Evolutionary conservation across 306 rosid genomes (phyloP).

Genomic region (Gynostemma pentaphyllum): DNA sequence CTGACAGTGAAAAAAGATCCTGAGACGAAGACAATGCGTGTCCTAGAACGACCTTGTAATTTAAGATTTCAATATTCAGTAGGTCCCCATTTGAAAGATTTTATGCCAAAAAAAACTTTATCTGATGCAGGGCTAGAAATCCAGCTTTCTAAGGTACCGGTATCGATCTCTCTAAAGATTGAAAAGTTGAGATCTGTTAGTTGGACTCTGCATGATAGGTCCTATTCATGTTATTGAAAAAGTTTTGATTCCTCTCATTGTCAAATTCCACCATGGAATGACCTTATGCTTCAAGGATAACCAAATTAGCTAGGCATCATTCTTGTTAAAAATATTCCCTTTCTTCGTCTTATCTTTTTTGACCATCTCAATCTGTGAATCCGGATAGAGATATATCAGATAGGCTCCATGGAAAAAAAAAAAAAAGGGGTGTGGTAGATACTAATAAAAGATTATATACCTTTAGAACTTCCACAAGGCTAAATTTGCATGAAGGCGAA

Average conservation of each 20-base stretch:
- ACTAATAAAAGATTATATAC: background rate
- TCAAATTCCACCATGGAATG: background rate
- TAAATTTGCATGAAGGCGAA: too few species aligned
- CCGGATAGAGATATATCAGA: background rate
- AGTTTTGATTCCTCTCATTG: background rate
- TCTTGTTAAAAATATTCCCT: background rate
- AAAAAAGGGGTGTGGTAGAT: background rate
- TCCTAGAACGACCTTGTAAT: conserved; percentile 7
- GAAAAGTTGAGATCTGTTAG: background rate
- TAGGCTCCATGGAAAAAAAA: background rate
- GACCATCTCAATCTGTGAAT: background rate
- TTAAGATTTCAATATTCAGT: conserved; percentile 20
- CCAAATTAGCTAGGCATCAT: background rate
- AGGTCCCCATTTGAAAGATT: conserved; percentile 38
- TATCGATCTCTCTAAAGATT: background rate
- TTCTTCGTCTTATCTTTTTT: background rate
- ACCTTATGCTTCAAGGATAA: background rate
- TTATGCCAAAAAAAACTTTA: conserved; percentile 20
- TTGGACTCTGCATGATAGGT: background rate
- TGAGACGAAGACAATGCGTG: background rate
- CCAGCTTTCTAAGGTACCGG: background rate
- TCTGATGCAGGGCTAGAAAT: background rate
- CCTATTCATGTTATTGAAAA: background rate
- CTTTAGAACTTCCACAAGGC: too few species aligned
- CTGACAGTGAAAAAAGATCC: background rate